A percentile compares a stretch with the other conserved stretches of the same genome.
phyloP scores from a whole-genome alignment of 768 basidiomycete species.

The Paxillus ammoniavirescens region DNA sequence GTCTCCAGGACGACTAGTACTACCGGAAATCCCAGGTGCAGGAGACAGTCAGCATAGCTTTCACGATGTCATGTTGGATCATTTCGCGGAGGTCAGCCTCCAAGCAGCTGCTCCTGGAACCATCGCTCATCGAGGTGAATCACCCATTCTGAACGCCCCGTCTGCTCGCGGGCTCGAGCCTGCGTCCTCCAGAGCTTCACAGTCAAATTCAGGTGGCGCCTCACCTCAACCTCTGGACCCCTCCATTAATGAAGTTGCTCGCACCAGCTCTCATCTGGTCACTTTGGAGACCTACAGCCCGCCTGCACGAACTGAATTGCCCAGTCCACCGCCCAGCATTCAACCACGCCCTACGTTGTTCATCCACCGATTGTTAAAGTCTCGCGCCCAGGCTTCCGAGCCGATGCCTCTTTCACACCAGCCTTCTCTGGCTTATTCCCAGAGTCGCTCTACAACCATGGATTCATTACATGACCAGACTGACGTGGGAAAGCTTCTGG shows the following conservation, averaged over 20 bases:
- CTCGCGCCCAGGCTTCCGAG: slow-evolving; percentile 19
- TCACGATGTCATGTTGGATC: background rate
- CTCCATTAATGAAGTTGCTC: background rate
- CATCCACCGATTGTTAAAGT: slow-evolving; percentile 19
- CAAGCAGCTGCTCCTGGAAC: background rate
- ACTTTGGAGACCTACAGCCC: background rate
- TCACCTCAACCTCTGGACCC: background rate
- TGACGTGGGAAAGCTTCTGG: slow-evolving; percentile 14
- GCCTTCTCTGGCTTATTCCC: slow-evolving; percentile 2
- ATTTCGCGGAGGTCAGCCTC: slow-evolving; percentile 2
- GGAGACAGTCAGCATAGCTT: background rate
- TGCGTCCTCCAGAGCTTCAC: background rate
- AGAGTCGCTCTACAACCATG: slow-evolving; percentile 7
- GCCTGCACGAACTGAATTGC: background rate
- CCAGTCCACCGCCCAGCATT: background rate
- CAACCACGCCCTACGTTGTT: slow-evolving; percentile 9
- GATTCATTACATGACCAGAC: background rate
- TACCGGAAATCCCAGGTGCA: background rate
- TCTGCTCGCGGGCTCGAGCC: slow-evolving; percentile 1
- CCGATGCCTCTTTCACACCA: background rate
- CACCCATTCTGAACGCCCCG: slow-evolving; percentile 5
- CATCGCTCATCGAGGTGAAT: background rate
- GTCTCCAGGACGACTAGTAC: background rate
- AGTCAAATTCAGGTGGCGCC: background rate
- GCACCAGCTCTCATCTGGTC: background rate